Base-by-base conservation (phyloP, 805 yeast species). In the Saccharomycopsis javanensis region DNA sequence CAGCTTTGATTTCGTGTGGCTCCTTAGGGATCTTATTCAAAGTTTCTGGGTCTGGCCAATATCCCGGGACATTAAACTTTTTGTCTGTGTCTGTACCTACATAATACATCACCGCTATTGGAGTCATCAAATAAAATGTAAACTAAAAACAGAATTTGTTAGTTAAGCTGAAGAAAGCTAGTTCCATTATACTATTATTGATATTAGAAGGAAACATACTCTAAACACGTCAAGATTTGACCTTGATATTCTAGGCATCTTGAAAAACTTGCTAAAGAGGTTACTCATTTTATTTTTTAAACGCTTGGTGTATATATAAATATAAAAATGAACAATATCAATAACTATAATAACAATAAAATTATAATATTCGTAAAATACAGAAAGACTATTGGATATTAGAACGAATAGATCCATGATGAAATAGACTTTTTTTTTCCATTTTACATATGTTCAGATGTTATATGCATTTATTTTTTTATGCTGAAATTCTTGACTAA, bases 1-100 rank as follows among this genome's bases (percentile, higher is more conserved):
- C 98, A 1, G 94, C 92, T 68, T 88, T 85, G 59, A 91, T 88
- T 67, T 91, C 97, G 65, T 85, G 87, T 1, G 90, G 90, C 66
- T 91, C 97, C 66, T 90, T 91, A 2, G 98, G 98, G 35, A 91
- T 84, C 71, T 88, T 85, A 68, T 91, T 90, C 63, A 89, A 76
- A 1, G 97, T 86, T 46, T 86, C 86, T 46, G 97, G 97, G 69
- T 90, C 97, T 2, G 98, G 98, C 96, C 96, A 90, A 71, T 88
- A 91, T 20, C 96, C 96, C 7, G 96, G 95, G 52, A 90, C 83
- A 67, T 89, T 88, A 69, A 91, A 82, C 73, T 89, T 91, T 64
- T 77, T 80, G 69, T 91, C 96, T 1, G 97, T 86, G 65, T 91
- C 91, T 42, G 86, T 79, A 67, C 98, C 97, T 50, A 89, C 91